Conservation (phyloP, 1,139 yeast species). For the Sugiyamaella sp. region DNA sequence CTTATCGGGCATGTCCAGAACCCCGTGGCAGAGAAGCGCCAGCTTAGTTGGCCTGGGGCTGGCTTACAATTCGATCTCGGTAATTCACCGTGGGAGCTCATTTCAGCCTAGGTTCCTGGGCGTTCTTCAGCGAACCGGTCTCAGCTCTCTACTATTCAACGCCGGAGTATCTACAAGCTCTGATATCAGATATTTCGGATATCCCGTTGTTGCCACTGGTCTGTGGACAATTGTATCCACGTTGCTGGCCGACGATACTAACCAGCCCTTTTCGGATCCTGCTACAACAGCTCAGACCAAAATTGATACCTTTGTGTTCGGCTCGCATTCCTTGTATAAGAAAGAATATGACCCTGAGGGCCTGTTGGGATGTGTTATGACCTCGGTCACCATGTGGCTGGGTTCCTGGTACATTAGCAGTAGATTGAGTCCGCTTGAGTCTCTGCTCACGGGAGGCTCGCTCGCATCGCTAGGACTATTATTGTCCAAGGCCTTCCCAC, state of each 20-base stretch:
- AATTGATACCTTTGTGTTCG: constrained; percentile 37
- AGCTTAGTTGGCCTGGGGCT: constrained; percentile 44
- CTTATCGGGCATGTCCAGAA: constrained; percentile 40
- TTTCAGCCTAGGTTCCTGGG: constrained; percentile 40
- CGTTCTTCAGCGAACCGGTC: constrained; percentile 45
- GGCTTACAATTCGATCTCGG: constrained; percentile 38
- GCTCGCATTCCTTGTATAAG: constrained; percentile 32
- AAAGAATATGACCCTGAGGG: constrained; percentile 46
- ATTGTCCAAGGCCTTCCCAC: constrained; percentile 37
- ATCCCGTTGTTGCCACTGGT: constrained; percentile 34
- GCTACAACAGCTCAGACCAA: constrained; percentile 41
- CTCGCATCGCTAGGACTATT: constrained; percentile 37
- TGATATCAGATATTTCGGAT: constrained; percentile 26
- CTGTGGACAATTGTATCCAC: constrained; percentile 38
- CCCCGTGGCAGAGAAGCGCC: constrained; percentile 33
- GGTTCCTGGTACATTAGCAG: constrained; percentile 36
- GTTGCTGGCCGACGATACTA: constrained; percentile 34
- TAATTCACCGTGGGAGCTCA: constrained; percentile 24
- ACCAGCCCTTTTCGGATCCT: constrained; percentile 38
- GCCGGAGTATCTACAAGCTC: constrained; percentile 12
- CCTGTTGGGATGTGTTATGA: constrained; percentile 41
- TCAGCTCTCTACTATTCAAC: constrained; percentile 37
- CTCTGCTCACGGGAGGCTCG: constrained; percentile 36
- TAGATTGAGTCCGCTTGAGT: constrained; percentile 31
- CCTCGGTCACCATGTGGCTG: constrained; percentile 43